phyloP scores from a whole-genome alignment of 768 basidiomycete species.

The Clavulina sp. region DNA sequence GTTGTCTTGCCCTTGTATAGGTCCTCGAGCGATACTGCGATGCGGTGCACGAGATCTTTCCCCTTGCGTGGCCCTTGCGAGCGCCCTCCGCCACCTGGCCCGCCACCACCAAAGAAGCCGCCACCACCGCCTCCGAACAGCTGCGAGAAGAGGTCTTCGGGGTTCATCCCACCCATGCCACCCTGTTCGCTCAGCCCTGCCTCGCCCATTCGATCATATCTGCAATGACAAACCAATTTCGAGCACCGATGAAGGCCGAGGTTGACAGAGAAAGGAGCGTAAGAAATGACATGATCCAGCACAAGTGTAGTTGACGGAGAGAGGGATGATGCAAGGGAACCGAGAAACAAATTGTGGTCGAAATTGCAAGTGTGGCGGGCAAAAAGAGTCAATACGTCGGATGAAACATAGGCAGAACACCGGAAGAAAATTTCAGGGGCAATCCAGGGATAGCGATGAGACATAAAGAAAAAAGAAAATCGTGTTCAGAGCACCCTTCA shows the following conservation, averaged over 20 bases:
- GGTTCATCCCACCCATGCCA: slow-evolving; percentile 92
- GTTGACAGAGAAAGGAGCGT: no score
- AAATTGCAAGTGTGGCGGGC: no score
- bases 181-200: slow-evolving; percentile 76
- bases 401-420: background rate
- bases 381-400: no score
- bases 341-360: no score
- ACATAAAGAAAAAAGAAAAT: no score
- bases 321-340: no score
- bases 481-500: no score
- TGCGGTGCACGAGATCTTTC: slow-evolving; percentile 95
- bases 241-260: no score
- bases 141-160: slow-evolving; percentile 96
- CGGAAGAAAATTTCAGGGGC: background rate
- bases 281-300: no score
- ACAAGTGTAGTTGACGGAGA: no score
- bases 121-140: slow-evolving; percentile 59
- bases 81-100: slow-evolving; percentile 42
- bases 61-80: slow-evolving; percentile 67
- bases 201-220: slow-evolving; percentile 82
- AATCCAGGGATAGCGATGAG: no score
- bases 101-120: slow-evolving; percentile 30
- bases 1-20: slow-evolving; percentile 98
- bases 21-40: slow-evolving; percentile 92
- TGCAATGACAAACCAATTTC: no score